Base-by-base conservation (phyloP, 2,329 filamentous ascomycete species). In the Aspergillus tamarii region DNA sequence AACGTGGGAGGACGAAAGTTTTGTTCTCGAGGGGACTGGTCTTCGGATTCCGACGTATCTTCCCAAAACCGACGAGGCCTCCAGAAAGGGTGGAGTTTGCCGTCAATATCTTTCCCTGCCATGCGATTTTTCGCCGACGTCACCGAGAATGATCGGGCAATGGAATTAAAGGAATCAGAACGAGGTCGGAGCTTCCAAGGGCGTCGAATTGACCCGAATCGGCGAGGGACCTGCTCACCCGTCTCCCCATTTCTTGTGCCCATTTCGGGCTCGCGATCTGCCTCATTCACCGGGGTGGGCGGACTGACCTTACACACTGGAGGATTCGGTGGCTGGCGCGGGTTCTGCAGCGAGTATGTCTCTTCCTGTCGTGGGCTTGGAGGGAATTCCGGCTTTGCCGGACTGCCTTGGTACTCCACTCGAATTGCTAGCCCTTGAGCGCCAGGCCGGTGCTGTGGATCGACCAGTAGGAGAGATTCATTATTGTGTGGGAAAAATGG, bases 401-500 rank as follows among this genome's bases (percentile, higher is more conserved):
- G 63, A n/a, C 19, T 62, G 63, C 34, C 62, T 45, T 28, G 62
- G 57, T 52, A 68, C 43, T 54, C 57, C 21, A 66, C 69, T 43
- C 70, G 74, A 30, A 75, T 65, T 16, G 67, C 68, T 50, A 70
- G 74, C n/a, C 70, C 72, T 19, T 63, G 73, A 11, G 76, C 72
- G 46, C 75, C 73, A 11, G 69, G 61, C 30, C 75, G 72, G 54
- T 74, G 67, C 53, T 75, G 72, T 60, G 86, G 84, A 68, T 89
- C 84, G n/a, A 90, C 84, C n/a, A 89, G 75, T n/a, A 89, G 77
- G 6, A 89, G 75, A 8, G 86, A 89, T 50, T 86, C 78, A 67
- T 89, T 90, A 73, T 87, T 87, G 74, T 89, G 88, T 2, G 87
- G 83, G 65, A 84, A 89, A 39, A 89, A 83, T 63, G 81, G 85